Base-by-base conservation (phyloP, 1,284 basidiomycete genomes). In the Ustilago lituana region DNA sequence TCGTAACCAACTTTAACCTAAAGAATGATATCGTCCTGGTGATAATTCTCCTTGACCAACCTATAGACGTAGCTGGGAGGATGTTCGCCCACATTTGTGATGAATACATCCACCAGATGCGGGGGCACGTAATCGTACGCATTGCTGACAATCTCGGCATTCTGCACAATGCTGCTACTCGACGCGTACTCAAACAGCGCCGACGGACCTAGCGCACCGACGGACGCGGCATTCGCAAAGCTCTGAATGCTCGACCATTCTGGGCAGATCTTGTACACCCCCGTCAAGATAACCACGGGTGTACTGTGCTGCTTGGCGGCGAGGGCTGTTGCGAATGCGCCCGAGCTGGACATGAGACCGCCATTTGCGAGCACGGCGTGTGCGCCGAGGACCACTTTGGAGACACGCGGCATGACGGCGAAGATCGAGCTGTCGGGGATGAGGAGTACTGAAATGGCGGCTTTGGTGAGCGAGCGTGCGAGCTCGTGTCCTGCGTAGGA, bases 281-380 rank as follows among this genome's bases (percentile, higher is more conserved):
- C 95, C 1, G 93, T 90, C 70, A 92, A 91, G 15, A 97, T 91
- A 19, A 98, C 92, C 27, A 98, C 91, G 0, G 95, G 95, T 12
- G 93, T 95, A 67, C 89, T 88, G 84, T 98, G 93, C 20, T 90
- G 89, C 50, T 89, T 89, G n/a, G 96, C 95, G 22, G 94, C 94
- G 32, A 91, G 89, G 2, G 91, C 91, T 1, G 90, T 90, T 23
- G 94, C 86, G 12, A 94, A 86, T 0, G 92, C 89, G 14, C 95
- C 95, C 0, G 91, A 88, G 41, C 91, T 87, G 2, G 92, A 90
- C 77, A 96, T 93, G 85, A 97, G 89, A 2, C 94, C 94, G 19
- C 95, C 95, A 80, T 98, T 96, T 27, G 95, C 94, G 38, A 96
- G 88, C 69, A 98, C 91, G 9, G 91, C 89, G 61, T 97, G 95